A percentile compares a stretch with the other conserved stretches of the same genome.
Conservation (phyloP, 768 basidiomycete species). For the Amanita thiersii region DNA sequence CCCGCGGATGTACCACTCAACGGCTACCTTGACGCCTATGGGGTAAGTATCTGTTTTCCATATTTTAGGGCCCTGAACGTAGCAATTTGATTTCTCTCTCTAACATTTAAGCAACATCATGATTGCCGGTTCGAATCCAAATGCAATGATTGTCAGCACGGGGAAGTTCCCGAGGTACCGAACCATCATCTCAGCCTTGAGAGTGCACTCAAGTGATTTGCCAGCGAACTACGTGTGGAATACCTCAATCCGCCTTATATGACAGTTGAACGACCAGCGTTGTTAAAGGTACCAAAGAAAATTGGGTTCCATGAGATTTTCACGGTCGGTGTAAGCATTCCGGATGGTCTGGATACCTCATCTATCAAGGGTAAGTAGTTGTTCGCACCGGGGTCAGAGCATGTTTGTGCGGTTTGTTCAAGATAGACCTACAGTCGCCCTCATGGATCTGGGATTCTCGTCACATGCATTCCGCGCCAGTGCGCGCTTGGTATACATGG, state of each 20-base stretch:
- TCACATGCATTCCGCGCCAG: slow-evolving; percentile 35
- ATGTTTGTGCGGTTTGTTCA: neutral
- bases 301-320: slow-evolving; percentile 24
- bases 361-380: slow-evolving; percentile 19
- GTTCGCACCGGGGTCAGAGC: slow-evolving; percentile 23
- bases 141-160: slow-evolving; percentile 20
- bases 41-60: slow-evolving; percentile 32
- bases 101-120: slow-evolving; percentile 23
- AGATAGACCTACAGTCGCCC: slow-evolving; percentile 18
- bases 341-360: slow-evolving; percentile 25
- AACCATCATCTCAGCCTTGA: slow-evolving; percentile 12
- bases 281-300: slow-evolving; percentile 25
- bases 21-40: slow-evolving; percentile 46
- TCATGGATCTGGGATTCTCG: slow-evolving; percentile 34
- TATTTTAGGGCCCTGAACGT: slow-evolving; percentile 10
- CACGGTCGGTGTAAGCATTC: slow-evolving; percentile 26
- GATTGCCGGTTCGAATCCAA: slow-evolving; percentile 40
- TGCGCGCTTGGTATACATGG: slow-evolving; percentile 27
- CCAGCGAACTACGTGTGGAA: slow-evolving; percentile 33
- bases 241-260: slow-evolving; percentile 35
- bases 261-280: slow-evolving; percentile 24
- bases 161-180: slow-evolving; percentile 21
- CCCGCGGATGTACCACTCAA: slow-evolving; percentile 56
- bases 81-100: neutral
- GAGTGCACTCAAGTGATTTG: slow-evolving; percentile 11